Base-by-base conservation (phyloP, 2,329 filamentous ascomycete species). In the Neofusicoccum cordaticola region DNA sequence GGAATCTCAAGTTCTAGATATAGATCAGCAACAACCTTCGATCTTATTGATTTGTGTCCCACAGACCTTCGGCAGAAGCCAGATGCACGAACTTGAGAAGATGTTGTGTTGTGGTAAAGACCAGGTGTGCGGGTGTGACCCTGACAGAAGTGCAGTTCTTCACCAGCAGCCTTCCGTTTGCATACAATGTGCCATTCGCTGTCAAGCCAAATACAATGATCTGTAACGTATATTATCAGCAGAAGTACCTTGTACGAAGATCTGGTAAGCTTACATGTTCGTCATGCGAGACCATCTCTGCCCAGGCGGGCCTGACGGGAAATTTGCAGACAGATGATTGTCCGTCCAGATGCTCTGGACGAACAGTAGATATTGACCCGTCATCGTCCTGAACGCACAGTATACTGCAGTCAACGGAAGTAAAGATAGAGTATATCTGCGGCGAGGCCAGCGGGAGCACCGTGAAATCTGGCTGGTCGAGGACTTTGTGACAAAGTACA, bases 71-170 rank as follows among this genome's bases (percentile, higher is more conserved):
- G 15, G 85, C 81, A 31, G 69, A 69, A 3, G 86, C 84, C 56
- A 98, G 79, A 75, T 99, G 94, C 13, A 97, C 89, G 76, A 97
- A 97, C 77, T 99, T 99, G 67, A 99, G 83, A 3, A 97, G 83
- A 75, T 98, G 93, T 68, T 93, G 93, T 66, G 89, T 93, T 0
- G 95, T 99, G 0, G 95, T 99, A 72, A 94, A 93, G 65, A 98
- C 87, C 13, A 99, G 82, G 80, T 98, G 94, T 19, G 88, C 86
- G 0, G 88, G 83, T 0, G 94, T 97, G 31, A 93, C 80, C 5
- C 93, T 75, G 71, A 97, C 98, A 0, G 95, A 99, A 0, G 94
- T 98, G 77, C 93, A 97, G 70, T 95, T 96, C 75, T 91, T 92
- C 13, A 89, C 86, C 50, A 97, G 80, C 4, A 90, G 81, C 15